phyloP scores from a whole-genome alignment of 257 asterid genomes.

The Salvia rosmarinus region DNA sequence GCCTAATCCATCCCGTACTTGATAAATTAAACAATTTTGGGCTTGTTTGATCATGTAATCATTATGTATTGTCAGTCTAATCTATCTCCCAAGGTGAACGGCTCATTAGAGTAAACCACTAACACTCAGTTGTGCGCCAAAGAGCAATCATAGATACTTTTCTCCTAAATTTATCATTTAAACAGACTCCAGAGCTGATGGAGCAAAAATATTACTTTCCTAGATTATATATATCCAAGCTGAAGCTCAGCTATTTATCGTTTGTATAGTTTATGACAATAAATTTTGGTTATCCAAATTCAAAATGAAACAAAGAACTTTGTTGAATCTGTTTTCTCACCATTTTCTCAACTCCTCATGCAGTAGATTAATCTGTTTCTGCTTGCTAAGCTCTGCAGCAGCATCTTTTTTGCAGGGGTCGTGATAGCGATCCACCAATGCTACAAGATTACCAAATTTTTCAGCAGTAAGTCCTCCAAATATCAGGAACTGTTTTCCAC shows the following conservation, averaged over 20 bases:
- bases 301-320: slow-evolving; percentile 4
- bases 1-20: too few species aligned
- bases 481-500: slow-evolving; percentile 85
- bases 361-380: slow-evolving; percentile 53
- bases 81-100: too few species aligned
- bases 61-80: too few species aligned
- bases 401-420: slow-evolving; percentile 34
- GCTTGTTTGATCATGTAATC: too few species aligned
- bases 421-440: slow-evolving; percentile 57
- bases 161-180: neutral
- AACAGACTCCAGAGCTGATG: too few species aligned
- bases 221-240: too few species aligned
- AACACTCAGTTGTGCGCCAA: neutral
- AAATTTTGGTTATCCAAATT: neutral
- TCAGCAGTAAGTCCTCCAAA: slow-evolving; percentile 86
- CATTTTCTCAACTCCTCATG: slow-evolving; percentile 74
- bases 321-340: slow-evolving; percentile 38
- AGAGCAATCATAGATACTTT: neutral
- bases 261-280: neutral
- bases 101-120: too few species aligned
- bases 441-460: slow-evolving; percentile 72
- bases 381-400: slow-evolving; percentile 65
- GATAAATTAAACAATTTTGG: too few species aligned
- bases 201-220: too few species aligned
- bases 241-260: neutral